Base-by-base conservation (phyloP, 306 rosid genomes). In the Alnus glutinosa region DNA sequence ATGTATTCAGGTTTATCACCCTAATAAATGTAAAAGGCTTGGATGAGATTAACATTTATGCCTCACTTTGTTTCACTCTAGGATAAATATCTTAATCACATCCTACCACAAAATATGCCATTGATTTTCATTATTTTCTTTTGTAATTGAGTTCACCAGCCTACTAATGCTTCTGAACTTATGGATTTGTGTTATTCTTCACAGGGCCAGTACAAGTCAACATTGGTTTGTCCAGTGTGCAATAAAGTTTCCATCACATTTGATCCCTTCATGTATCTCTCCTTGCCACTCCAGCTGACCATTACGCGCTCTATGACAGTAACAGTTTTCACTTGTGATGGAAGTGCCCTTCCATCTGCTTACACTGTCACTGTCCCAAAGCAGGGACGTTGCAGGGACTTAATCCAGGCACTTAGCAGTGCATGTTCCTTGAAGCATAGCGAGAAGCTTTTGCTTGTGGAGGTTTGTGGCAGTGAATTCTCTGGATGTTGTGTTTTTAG, bases 261-360 rank as follows among this genome's bases (percentile, higher is more conserved):
- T 84, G 98, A 95, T 87, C 98, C 98, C 72, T 95, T 95, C 83
- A 95, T 95, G 98, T 95, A 95, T 89, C 98, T 95, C 67, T 95
- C 98, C 48, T 85, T 95, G 83, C 98, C 98, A 18, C 94, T 95
- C 83, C 98, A 92, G 85, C 85, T 90, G 73, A 84, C 98, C 83
- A 83, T 85, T 62, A 92, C 79, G 42, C 89, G 98, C 78, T 70
- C 89, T 72, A 84, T 95, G 93, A 90, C 93, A 13, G 94, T 88
- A 77, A 95, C 92, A 28, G 91, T 95, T 81, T 92, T 91, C 85
- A 79, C 90, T 70, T 86, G 88, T 16, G 95, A 95, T 77, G 98
- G 98, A 74, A 83, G 92, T 84, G 75, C 89, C 70, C 79, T 82
- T 77, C 98, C 98, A 73, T 88, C 89, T 74, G 64, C 92, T 49